Evolutionary conservation across 2,329 filamentous ascomycete species (phyloP), one percentile per base, ranked within the genome.

Genomic region (Colletotrichum sp.): DNA sequence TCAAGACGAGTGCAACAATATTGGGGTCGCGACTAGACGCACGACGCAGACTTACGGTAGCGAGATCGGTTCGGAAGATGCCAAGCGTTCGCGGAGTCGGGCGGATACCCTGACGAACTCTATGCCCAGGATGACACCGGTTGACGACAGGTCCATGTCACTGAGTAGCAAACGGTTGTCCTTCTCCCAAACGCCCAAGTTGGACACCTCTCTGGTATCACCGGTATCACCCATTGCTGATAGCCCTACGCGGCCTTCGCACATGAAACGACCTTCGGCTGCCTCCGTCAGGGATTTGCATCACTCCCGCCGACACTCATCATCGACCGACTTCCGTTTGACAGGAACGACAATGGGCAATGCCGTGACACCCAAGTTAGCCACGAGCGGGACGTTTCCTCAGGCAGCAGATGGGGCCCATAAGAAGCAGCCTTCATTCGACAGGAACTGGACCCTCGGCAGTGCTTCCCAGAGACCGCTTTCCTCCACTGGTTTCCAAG

Each of bases 301-400:
- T 80, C 95, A 98, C 83, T 95, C 94, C 55, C 92, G 96, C 57
- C 93, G 96, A 75, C 96, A 98, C 85, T 98, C 96, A 3, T 97
- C 95, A 4, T 76, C 74, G 21, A 95, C 95, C 65, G 95, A 98
- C 79, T 94, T 93, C 82, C 89, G 92, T 67, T 83, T 87, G 26
- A 80, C 83, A 10, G 84, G 85, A 64, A 81, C 83, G 15, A 81
- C 85, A 4, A 71, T 84, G 26, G 78, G 80, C 28, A 80, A 80
- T 57, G 78, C 82, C 10, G 81, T 81, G n/a, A 84, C 84, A 12
- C 87, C 87, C 7, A 90, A 88, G 75, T 78, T 89, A 57, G 81
- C 84, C 21, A 81, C 84, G 28, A 87, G 86, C 77, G 87, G 86
- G 49, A 85, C 86, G 3, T 87, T 89, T 77, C 83, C 86, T 18